Evolutionary conservation across 441 rosid genomes (phyloP).

Genomic region (Raphanus hybrid): DNA sequence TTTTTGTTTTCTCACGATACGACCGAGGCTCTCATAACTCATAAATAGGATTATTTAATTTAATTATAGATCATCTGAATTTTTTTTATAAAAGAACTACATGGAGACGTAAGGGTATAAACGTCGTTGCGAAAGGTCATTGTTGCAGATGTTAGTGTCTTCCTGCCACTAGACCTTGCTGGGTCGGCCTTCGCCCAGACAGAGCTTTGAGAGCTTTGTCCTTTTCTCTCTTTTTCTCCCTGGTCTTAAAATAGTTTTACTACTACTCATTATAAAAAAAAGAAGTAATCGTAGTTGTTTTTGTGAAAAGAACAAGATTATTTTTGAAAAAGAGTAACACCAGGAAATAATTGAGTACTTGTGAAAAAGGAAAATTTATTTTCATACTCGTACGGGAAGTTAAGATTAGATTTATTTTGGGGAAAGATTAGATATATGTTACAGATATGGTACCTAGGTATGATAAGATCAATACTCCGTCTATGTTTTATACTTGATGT

Average conservation of each 20-base stretch:
- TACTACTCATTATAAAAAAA: no score
- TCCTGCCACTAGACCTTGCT: constrained; percentile 42
- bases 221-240: background rate
- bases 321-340: background rate
- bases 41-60: constrained; percentile 29
- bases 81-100: no score
- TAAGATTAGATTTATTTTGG: background rate
- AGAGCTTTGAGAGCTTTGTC: constrained; percentile 31
- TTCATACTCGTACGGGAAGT: no score
- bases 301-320: background rate
- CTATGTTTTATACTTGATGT: no score
- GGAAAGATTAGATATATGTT: background rate
- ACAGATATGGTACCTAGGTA: no score
- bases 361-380: background rate
- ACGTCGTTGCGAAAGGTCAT: background rate
- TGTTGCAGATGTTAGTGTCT: constrained; percentile 38
- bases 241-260: background rate
- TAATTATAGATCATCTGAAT: background rate
- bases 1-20: background rate
- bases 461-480: no score
- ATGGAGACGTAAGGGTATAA: constrained; percentile 25
- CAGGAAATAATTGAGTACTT: background rate
- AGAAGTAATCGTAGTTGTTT: no score
- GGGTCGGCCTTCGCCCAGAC: constrained; percentile 45
- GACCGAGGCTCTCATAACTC: constrained; percentile 14